These are phyloP conservation scores for Thraustotheca clavata DNA, from an alignment of 352 stramenopile species.

Conservation along the genomic window DNA sequence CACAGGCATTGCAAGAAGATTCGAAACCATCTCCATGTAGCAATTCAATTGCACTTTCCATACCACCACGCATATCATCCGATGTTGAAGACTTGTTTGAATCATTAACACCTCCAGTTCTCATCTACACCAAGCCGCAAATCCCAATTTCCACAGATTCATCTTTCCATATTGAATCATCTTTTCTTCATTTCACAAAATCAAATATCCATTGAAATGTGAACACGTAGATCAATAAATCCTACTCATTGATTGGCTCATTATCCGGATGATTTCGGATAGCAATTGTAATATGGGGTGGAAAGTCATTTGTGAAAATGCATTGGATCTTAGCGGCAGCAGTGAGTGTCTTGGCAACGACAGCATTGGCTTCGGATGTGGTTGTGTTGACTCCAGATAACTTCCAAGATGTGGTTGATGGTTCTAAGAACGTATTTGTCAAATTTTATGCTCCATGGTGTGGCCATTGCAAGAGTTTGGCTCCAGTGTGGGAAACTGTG, in stretches of 20 bases:
- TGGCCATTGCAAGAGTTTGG: slow-evolving; percentile 58
- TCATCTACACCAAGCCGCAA: too few species aligned
- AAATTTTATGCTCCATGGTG: slow-evolving; percentile 47
- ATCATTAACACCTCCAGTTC: too few species aligned
- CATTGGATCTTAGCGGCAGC: slow-evolving; percentile 11
- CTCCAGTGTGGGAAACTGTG: slow-evolving; percentile 74
- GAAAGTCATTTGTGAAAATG: slow-evolving; percentile 12
- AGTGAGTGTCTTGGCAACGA: slow-evolving; percentile 34
- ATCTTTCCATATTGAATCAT: too few species aligned
- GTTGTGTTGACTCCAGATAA: slow-evolving; percentile 74
- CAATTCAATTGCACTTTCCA: too few species aligned
- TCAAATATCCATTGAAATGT: slow-evolving; percentile 1
- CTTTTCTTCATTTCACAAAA: too few species aligned
- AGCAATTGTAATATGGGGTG: neutral
- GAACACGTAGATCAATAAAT: slow-evolving; percentile 17
- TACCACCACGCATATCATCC: too few species aligned
- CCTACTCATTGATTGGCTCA: neutral
- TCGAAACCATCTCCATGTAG: too few species aligned
- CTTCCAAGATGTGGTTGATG: slow-evolving; percentile 73
- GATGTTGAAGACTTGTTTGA: too few species aligned
- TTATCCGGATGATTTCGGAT: slow-evolving; percentile 10
- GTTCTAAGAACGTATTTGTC: slow-evolving; percentile 75
- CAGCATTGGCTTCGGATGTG: slow-evolving; percentile 59
- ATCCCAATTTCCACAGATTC: too few species aligned
- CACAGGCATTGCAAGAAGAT: too few species aligned